Evolutionary conservation across 2,329 filamentous ascomycete genomes (phyloP).

Genomic region (Diplodia corticola): DNA sequence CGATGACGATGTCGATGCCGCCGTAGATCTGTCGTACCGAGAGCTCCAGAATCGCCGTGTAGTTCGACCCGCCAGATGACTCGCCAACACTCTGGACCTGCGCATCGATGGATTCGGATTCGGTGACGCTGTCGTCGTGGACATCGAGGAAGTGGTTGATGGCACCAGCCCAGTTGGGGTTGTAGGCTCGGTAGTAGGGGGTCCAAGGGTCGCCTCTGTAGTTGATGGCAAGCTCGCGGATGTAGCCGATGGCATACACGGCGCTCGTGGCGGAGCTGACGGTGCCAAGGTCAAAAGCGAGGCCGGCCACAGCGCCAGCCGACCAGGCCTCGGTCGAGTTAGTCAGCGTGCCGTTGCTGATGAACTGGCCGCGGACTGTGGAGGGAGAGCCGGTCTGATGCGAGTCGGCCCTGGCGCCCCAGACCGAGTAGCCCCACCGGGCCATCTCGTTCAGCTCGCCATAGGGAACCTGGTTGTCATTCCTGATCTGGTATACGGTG

Average conservation of each 20-base stretch:
- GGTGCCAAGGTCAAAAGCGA: constrained; percentile 43
- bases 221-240: constrained; percentile 43
- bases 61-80: constrained; percentile 39
- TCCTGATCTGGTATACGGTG: constrained; percentile 37
- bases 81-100: constrained; percentile 15
- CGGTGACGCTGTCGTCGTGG: constrained; percentile 38
- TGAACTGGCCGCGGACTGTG: constrained; percentile 37
- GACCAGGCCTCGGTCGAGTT: constrained; percentile 31
- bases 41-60: constrained; percentile 45
- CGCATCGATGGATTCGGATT: constrained; percentile 38
- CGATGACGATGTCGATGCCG: constrained; percentile 44
- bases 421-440: constrained; percentile 44
- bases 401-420: constrained; percentile 40
- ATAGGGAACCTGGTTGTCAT: constrained; percentile 36
- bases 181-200: constrained; percentile 42
- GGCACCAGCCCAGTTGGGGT: constrained; percentile 37
- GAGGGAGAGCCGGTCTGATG: constrained; percentile 34
- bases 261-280: constrained; percentile 34
- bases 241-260: constrained; percentile 46
- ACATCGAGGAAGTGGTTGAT: constrained; percentile 45
- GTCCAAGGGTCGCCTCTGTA: constrained; percentile 45
- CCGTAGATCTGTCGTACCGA: constrained; percentile 46
- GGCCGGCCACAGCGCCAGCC: constrained; percentile 36
- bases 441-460: constrained; percentile 44
- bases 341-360: constrained; percentile 33